These are phyloP conservation scores for Rosellinia necatrix DNA, from an alignment of 2,329 filamentous ascomycete genomes.

Conservation along the genomic window DNA sequence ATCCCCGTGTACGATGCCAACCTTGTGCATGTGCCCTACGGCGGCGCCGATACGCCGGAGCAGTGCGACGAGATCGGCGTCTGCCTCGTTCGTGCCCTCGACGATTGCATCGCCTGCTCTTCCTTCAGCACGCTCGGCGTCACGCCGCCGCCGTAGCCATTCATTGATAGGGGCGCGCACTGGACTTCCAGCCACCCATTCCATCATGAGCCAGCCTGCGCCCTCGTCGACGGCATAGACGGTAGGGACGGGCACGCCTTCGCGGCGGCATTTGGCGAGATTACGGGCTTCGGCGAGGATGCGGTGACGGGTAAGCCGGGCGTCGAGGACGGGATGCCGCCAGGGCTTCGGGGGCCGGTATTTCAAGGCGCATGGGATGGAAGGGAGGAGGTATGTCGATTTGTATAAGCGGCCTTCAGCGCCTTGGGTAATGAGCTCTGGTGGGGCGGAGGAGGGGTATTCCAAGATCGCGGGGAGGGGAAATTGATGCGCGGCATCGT, in stretches of 20 bases:
- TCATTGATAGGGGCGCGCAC: slow-evolving; percentile 72
- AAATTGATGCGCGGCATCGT: slow-evolving; percentile 37
- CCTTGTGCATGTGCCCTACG: slow-evolving; percentile 76
- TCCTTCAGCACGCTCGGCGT: slow-evolving; percentile 36
- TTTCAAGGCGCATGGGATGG: slow-evolving; percentile 79
- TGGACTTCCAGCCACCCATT: slow-evolving; percentile 79
- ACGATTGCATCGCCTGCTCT: slow-evolving; percentile 38
- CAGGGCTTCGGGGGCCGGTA: slow-evolving; percentile 90
- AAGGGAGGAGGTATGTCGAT: slow-evolving; percentile 74
- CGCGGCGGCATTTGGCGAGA: slow-evolving; percentile 75
- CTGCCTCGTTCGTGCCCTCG: slow-evolving; percentile 45
- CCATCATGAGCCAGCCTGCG: slow-evolving; percentile 77
- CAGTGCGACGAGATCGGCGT: slow-evolving; percentile 60
- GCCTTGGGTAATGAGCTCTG: slow-evolving; percentile 83
- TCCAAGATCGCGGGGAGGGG: slow-evolving; percentile 69
- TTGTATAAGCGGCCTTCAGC: slow-evolving; percentile 94
- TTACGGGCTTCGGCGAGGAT: slow-evolving; percentile 89
- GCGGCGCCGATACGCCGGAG: slow-evolving; percentile 73
- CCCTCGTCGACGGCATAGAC: slow-evolving; percentile 71
- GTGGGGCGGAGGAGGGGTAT: slow-evolving; percentile 61
- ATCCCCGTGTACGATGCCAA: slow-evolving; percentile 92
- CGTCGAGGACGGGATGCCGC: slow-evolving; percentile 87
- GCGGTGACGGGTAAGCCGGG: slow-evolving; percentile 81
- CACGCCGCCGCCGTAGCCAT: slow-evolving; percentile 61
- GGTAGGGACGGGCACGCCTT: slow-evolving; percentile 81